Evolutionary conservation across 139 green algal genomes (phyloP), one percentile per base, ranked within the genome.

Genomic region (Tetratostichococcus sp.): DNA sequence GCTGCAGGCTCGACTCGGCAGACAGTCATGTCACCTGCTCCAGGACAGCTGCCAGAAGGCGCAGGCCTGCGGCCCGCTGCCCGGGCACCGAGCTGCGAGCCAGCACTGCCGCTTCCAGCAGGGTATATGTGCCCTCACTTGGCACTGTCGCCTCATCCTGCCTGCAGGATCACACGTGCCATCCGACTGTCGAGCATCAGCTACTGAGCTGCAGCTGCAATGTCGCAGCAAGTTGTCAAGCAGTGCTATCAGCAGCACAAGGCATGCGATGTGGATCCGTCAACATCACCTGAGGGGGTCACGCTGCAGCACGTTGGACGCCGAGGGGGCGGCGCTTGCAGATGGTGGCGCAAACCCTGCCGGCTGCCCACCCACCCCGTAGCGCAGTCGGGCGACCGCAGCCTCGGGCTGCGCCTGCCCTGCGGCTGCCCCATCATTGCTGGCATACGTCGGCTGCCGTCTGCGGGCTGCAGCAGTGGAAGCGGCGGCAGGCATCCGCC

Each of bases 81-180:
- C 79, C 71, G 11, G 81, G 72, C 71, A 88, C 70, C 4, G 65
- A 62, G 72, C 80, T 89, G 42, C 89, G 73, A 1, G 82, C 77
- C 65, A 93, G 82, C 72, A 86, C 70, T 73, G 86, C 77, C 67
- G 86, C 78, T 76, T 93, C 89, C 0, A 71, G 75, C 26, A 88
- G 17, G 8, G 69, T 90, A 78, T 93, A 91, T 2, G 50, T 17
- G 28, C 89, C 86, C 28, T 84, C 43, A 0, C 75, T 75, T 6
- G 65, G 66, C 21, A 35, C 57, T 43, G 71, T 75, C 50, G 50
- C 50, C 69, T 81, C 80, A 28, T 76, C 72, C 35, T 72, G 67
- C 67, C 67, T 72, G 67, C 32, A 58, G 14, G 32, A 21, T 50
- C 8, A 50, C 39, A n/a, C n/a, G n/a, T n/a, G n/a, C n/a, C n/a